Conservation (phyloP, 352 stramenopile genomes). For the Hyaloperonospora brassicae region DNA sequence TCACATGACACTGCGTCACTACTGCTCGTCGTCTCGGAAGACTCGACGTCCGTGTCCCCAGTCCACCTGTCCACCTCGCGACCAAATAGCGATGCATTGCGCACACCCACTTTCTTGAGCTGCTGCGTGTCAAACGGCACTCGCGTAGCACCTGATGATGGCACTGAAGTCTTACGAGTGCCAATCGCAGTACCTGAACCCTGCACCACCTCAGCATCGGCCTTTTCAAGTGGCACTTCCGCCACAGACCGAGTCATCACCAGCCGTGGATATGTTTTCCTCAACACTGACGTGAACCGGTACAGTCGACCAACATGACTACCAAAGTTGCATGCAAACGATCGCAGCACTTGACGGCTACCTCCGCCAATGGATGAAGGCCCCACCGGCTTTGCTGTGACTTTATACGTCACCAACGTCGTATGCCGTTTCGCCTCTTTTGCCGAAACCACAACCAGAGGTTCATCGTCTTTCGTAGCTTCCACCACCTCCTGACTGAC, state of each 20-base stretch:
- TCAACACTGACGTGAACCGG: slow-evolving; percentile 19
- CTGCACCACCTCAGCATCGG: background rate
- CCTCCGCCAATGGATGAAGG: slow-evolving; percentile 1
- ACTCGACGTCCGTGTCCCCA: slow-evolving; percentile 43
- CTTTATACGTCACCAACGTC: slow-evolving; percentile 33
- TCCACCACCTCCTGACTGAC: slow-evolving; percentile 7
- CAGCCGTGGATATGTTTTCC: slow-evolving; percentile 21
- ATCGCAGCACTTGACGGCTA: slow-evolving; percentile 16
- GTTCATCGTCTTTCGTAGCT: slow-evolving; percentile 5
- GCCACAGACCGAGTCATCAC: slow-evolving; percentile 26
- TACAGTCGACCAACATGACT: slow-evolving; percentile 33
- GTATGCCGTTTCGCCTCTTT: slow-evolving; percentile 4
- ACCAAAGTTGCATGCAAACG: slow-evolving; percentile 27
- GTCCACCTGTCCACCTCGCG: slow-evolving; percentile 62
- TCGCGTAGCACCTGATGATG: slow-evolving; percentile 4
- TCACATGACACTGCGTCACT: slow-evolving; percentile 23
- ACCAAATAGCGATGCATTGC: slow-evolving; percentile 54
- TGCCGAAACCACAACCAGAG: slow-evolving; percentile 10
- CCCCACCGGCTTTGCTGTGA: slow-evolving; percentile 9
- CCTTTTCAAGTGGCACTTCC: slow-evolving; percentile 11
- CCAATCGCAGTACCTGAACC: background rate
- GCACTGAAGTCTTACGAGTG: background rate
- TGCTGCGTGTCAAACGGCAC: slow-evolving; percentile 51
- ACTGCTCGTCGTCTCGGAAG: slow-evolving; percentile 30
- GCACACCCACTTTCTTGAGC: slow-evolving; percentile 53